Evolutionary conservation across 2,329 filamentous ascomycete species (phyloP).

Genomic region (Parasarocladium wereldwijsianum): DNA sequence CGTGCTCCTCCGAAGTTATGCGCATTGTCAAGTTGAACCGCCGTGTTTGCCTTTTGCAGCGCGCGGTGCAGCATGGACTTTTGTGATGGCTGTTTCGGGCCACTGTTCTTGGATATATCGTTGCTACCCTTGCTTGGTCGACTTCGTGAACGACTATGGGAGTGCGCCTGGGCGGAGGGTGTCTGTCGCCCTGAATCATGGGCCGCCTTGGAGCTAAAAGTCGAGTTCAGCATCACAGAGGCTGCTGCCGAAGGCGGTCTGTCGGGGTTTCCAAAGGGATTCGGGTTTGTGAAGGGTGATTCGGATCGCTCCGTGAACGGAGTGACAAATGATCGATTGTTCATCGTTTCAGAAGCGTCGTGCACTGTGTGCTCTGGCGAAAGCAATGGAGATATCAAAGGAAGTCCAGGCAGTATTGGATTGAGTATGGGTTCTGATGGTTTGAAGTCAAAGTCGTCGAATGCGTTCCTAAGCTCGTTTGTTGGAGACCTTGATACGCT

Average conservation of each 20-base stretch:
- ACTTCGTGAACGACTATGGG: slow-evolving; percentile 17
- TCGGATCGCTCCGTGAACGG: not conserved
- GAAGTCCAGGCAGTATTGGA: slow-evolving; percentile 1
- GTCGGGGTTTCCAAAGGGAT: not conserved
- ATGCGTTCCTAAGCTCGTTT: not conserved
- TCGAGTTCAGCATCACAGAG: not conserved
- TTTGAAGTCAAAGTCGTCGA: not conserved
- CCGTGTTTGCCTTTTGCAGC: slow-evolving; percentile 87
- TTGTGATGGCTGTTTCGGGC: slow-evolving; percentile 49
- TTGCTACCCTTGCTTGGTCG: slow-evolving; percentile 18
- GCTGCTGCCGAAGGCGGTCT: slow-evolving; percentile 3
- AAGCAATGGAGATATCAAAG: slow-evolving; percentile 1
- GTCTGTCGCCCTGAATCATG: slow-evolving; percentile 16
- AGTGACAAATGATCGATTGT: not conserved
- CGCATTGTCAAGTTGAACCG: slow-evolving; percentile 89
- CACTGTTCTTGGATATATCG: slow-evolving; percentile 14
- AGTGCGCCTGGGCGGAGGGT: not conserved
- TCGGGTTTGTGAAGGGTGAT: slow-evolving; percentile 2
- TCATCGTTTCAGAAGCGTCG: not conserved
- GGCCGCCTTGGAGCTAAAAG: slow-evolving; percentile 12
- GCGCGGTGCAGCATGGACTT: slow-evolving; percentile 96
- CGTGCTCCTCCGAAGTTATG: slow-evolving; percentile 88
- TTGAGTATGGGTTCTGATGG: not conserved
- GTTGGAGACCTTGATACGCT: slow-evolving; percentile 7
- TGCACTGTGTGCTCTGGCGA: slow-evolving; percentile 2